Base-by-base conservation (phyloP, 139 green algal species). In the Tetraselmis striata region DNA sequence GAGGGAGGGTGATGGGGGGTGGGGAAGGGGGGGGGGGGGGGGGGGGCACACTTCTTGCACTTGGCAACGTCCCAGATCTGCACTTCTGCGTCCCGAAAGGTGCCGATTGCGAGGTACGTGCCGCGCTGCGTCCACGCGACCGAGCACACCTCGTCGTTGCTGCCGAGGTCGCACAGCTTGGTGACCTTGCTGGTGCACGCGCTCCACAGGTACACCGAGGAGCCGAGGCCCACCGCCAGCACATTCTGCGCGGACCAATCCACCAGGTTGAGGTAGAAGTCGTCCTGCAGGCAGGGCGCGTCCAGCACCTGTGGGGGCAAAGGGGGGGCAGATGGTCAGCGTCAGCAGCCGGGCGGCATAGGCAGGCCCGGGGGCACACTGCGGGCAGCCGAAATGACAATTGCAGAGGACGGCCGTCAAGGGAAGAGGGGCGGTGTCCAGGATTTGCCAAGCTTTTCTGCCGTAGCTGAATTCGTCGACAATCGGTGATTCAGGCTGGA, bases 241-340 rank as follows among this genome's bases (percentile, higher is more conserved):
- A 96, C 87, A 87, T 99, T 98, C 76, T 96, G 91, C 5, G 89
- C 82, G 0, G 91, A 96, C 96, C 96, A 99, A 87, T 99, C 96
- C 80, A 99, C 96, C 59, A 99, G 88, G 89, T 99, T 99, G 76
- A 99, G 90, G 90, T 99, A 99, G 85, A 98, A 99, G 86, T 99
- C 96, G 86, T 99, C 96, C 27, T 94, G 90, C 25, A 99, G 84
- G 0, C 88, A 83, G 0, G 94, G 95, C 0, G 95, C 95, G 85
- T 95, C 91, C n/a, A 94, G 79, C 0, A 94, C 90, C 77, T 87
- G 76, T n/a, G 45, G 45, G 45, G 18, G 45, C 11, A 67, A 67
- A 67, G 45, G 45, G 45, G 45, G n/a, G n/a, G n/a, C n/a, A n/a
- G n/a, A n/a, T n/a, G n/a, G 45, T 32, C 1, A 58, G 28, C 1